phyloP scores from a whole-genome alignment of 176 grass and related monocot genomes.

The Leersia perrieri region DNA sequence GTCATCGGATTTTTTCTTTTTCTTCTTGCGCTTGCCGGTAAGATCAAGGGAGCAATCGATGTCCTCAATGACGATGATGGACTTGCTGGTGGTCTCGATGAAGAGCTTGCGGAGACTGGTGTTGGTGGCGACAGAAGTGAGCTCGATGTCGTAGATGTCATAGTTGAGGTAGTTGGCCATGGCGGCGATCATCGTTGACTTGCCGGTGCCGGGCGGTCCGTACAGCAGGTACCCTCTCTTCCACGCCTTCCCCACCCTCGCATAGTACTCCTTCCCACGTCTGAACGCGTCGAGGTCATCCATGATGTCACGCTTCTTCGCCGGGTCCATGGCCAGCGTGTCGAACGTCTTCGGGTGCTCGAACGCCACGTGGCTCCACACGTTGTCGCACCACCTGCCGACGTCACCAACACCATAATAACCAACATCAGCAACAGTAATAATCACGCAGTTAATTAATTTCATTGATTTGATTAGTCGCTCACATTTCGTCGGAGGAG shows the following conservation, averaged over 20 bases:
- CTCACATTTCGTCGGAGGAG: too few species aligned
- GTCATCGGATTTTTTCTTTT: background rate
- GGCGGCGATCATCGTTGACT: constrained; percentile 39
- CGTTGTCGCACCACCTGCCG: background rate
- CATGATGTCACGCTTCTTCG: constrained; percentile 26
- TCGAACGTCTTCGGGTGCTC: constrained; percentile 47
- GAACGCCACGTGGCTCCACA: constrained; percentile 35
- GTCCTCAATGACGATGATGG: constrained; percentile 85
- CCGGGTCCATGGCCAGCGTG: constrained; percentile 36
- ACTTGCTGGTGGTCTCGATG: constrained; percentile 46
- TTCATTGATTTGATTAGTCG: too few species aligned
- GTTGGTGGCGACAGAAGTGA: constrained; percentile 39
- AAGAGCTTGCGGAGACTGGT: constrained; percentile 47
- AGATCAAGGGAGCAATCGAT: constrained; percentile 79
- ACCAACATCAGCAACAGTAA: background rate
- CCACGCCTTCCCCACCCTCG: constrained; percentile 34
- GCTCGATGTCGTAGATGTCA: constrained; percentile 51
- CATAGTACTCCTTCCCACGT: constrained; percentile 7
- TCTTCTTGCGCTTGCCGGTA: constrained; percentile 36
- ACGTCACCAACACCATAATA: too few species aligned
- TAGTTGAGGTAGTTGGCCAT: constrained; percentile 51
- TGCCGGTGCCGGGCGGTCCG: constrained; percentile 45
- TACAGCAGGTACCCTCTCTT: constrained; percentile 46
- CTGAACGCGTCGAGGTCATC: constrained; percentile 35
- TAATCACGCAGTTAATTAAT: too few species aligned